phyloP scores from a whole-genome alignment of 2,329 filamentous ascomycete genomes.

The Chalara sp. region DNA sequence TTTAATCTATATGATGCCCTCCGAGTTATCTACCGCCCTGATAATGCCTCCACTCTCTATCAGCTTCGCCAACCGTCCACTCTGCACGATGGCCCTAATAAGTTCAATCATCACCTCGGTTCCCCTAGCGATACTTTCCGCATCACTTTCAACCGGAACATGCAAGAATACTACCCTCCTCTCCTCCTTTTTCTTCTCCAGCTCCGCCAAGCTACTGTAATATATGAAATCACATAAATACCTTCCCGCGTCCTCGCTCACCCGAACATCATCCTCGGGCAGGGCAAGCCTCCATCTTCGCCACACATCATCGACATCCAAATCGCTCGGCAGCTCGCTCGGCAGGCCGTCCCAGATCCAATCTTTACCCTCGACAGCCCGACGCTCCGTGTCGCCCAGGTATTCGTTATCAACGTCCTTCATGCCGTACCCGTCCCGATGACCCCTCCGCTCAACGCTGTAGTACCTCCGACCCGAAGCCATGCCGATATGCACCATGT shows the following conservation, averaged over 20 bases:
- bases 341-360: slow-evolving; percentile 51
- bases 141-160: slow-evolving; percentile 55
- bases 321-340: slow-evolving; percentile 46
- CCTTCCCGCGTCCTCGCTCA: slow-evolving; percentile 64
- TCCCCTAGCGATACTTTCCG: slow-evolving; percentile 40
- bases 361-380: slow-evolving; percentile 31
- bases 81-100: slow-evolving; percentile 49
- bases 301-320: slow-evolving; percentile 52
- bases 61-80: slow-evolving; percentile 15
- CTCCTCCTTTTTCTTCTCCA: slow-evolving; percentile 39
- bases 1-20: no score
- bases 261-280: slow-evolving; percentile 40
- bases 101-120: slow-evolving; percentile 46
- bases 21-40: no score
- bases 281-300: slow-evolving; percentile 45
- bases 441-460: slow-evolving; percentile 62
- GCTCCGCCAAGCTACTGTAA: slow-evolving; percentile 58
- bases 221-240: slow-evolving; percentile 78
- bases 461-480: slow-evolving; percentile 60
- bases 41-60: no score
- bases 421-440: slow-evolving; percentile 65
- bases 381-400: slow-evolving; percentile 38
- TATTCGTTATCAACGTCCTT: slow-evolving; percentile 62
- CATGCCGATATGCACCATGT: slow-evolving; percentile 76
- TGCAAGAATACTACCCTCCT: slow-evolving; percentile 63